These are phyloP conservation scores for Stenogyne calaminthoides DNA, from an alignment of 305 asterid species.

Conservation along the genomic window DNA sequence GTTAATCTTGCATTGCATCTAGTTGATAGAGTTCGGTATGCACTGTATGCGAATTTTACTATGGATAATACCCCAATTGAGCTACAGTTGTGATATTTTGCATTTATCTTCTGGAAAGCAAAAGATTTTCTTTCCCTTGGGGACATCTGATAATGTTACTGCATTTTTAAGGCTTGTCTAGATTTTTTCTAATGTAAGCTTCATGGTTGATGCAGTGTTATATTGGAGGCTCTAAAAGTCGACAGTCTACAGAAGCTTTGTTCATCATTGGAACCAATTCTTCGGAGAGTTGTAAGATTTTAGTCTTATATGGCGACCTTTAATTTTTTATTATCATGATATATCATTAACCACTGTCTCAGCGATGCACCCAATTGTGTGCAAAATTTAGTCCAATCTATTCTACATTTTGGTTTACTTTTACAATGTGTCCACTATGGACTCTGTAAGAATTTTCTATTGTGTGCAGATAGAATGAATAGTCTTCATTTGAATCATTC, in stretches of 20 bases:
- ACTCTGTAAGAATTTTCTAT: background rate
- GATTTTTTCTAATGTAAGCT: slow-evolving; percentile 21
- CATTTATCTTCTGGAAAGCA: slow-evolving; percentile 8
- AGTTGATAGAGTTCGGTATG: slow-evolving; percentile 5
- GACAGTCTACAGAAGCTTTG: slow-evolving; percentile 97
- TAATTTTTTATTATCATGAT: background rate
- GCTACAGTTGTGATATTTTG: slow-evolving; percentile 11
- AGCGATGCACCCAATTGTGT: slow-evolving; percentile 3
- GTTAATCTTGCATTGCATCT: slow-evolving; percentile 3
- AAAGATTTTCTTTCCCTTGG: background rate
- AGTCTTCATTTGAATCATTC: background rate
- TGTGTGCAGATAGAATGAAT: background rate
- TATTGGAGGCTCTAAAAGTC: slow-evolving; percentile 93
- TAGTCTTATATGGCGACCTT: slow-evolving; percentile 17
- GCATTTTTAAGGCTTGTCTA: background rate
- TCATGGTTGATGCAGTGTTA: slow-evolving; percentile 75
- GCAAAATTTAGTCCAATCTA: background rate
- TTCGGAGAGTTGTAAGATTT: slow-evolving; percentile 93
- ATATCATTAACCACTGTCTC: slow-evolving; percentile 1
- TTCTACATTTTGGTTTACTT: background rate
- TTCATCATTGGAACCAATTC: slow-evolving; percentile 94
- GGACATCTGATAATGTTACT: background rate
- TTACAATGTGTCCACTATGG: background rate
- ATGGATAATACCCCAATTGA: background rate
- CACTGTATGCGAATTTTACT: background rate